Percentiles rank a stretch among this genome's conserved stretches.
These are phyloP conservation scores for Erythrophleum ivorense DNA, from an alignment of 331 rosid genomes.

Conservation along the genomic window DNA sequence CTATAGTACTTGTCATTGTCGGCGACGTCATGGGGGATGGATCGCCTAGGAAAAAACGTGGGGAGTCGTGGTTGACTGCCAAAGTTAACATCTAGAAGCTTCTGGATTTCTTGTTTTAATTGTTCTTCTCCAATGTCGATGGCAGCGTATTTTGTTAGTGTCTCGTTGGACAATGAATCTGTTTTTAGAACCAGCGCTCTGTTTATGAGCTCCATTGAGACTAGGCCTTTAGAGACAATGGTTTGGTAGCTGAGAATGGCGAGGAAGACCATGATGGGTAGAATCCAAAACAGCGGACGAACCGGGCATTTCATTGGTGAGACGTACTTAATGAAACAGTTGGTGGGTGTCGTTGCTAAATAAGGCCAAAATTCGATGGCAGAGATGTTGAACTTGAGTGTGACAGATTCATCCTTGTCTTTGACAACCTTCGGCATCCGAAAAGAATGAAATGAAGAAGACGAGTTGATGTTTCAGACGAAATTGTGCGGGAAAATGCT, in stretches of 20 bases:
- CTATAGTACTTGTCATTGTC: conserved; percentile 14
- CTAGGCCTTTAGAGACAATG: not conserved
- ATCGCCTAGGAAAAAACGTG: conserved; percentile 4
- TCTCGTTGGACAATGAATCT: conserved; percentile 45
- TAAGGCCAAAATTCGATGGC: not conserved
- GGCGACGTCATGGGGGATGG: conserved; percentile 41
- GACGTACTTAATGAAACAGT: not conserved
- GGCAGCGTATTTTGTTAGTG: conserved; percentile 58
- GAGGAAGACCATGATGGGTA: conserved; percentile 49
- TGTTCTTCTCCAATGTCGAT: conserved; percentile 51
- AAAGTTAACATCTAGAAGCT: conserved; percentile 56
- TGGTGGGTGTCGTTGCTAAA: not conserved
- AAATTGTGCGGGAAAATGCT: too few relatives aligned
- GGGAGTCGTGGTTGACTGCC: conserved; percentile 11
- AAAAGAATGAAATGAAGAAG: not conserved
- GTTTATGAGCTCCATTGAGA: not conserved
- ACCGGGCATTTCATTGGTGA: conserved; percentile 60
- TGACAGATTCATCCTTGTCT: not conserved
- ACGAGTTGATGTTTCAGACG: not conserved
- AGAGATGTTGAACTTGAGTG: not conserved
- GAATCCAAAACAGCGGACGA: conserved; percentile 55
- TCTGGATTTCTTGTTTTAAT: conserved; percentile 57
- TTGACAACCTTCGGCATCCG: not conserved
- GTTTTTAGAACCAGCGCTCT: conserved; percentile 26
- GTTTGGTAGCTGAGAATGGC: conserved; percentile 52